These are phyloP conservation scores for Suhomyces guaymorum DNA, from an alignment of 1,139 yeast species.

Conservation along the genomic window DNA sequence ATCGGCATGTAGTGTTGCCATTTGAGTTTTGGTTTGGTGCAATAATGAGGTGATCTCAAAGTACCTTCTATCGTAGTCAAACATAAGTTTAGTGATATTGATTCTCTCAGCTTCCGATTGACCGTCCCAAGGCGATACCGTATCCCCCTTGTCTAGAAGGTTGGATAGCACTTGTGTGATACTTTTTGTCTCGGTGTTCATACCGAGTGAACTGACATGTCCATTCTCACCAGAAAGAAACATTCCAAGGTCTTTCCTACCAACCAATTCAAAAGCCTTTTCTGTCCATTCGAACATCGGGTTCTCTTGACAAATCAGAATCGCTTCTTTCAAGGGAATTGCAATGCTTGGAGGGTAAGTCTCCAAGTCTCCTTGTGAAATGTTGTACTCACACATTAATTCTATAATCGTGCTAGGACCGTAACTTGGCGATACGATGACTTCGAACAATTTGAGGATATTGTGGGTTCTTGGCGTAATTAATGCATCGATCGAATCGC, in stretches of 20 bases:
- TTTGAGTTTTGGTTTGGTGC: slow-evolving; percentile 69
- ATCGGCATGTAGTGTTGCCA: slow-evolving; percentile 42
- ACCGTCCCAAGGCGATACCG: slow-evolving; percentile 61
- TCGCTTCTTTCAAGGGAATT: slow-evolving; percentile 63
- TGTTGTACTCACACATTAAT: slow-evolving; percentile 56
- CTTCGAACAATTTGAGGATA: slow-evolving; percentile 60
- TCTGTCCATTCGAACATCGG: slow-evolving; percentile 53
- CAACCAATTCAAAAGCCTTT: slow-evolving; percentile 59
- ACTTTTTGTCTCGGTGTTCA: slow-evolving; percentile 33
- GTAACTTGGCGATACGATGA: slow-evolving; percentile 55
- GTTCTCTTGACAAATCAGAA: slow-evolving; percentile 57
- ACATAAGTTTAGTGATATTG: slow-evolving; percentile 68
- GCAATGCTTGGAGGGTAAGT: slow-evolving; percentile 74
- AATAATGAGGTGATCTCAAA: slow-evolving; percentile 71
- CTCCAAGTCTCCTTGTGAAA: slow-evolving; percentile 56
- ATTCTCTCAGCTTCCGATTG: slow-evolving; percentile 67
- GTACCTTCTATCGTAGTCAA: slow-evolving; percentile 76
- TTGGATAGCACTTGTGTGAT: slow-evolving; percentile 50
- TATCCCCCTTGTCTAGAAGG: slow-evolving; percentile 49
- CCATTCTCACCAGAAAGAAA: slow-evolving; percentile 17
- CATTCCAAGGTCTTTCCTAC: slow-evolving; percentile 63
- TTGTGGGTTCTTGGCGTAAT: slow-evolving; percentile 67
- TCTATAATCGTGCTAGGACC: slow-evolving; percentile 56
- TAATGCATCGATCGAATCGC: slow-evolving; percentile 56
- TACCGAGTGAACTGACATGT: slow-evolving; percentile 12